Conservation (phyloP, 352 stramenopile species). For the Phytopythium ostracodes region DNA sequence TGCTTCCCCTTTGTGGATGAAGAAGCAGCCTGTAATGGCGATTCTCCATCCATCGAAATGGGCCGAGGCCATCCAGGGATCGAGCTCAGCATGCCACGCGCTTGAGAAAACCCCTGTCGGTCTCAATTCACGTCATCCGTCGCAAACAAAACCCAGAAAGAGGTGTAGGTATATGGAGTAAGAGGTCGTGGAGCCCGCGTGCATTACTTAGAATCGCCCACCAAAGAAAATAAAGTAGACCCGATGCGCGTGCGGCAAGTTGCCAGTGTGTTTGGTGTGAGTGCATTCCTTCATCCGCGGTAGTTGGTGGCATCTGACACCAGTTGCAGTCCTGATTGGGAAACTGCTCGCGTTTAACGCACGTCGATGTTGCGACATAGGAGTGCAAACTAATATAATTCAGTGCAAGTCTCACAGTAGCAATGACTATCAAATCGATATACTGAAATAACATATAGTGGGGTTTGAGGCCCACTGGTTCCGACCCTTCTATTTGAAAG, state of each 20-base stretch:
- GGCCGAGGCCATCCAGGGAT: too few relatives aligned
- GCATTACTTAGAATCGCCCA: not conserved
- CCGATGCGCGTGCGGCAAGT: too few relatives aligned
- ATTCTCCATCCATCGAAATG: too few relatives aligned
- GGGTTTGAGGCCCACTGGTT: not conserved
- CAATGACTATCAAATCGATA: not conserved
- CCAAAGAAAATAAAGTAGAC: not conserved
- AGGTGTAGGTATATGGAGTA: not conserved
- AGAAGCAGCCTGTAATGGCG: not conserved
- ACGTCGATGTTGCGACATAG: not conserved
- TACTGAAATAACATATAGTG: not conserved
- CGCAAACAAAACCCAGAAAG: too few relatives aligned
- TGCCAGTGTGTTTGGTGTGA: too few relatives aligned
- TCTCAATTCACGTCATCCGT: too few relatives aligned
- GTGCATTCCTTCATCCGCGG: not conserved
- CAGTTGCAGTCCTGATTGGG: not conserved
- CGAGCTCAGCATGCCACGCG: too few relatives aligned
- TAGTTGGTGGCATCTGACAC: not conserved
- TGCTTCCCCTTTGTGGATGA: constrained; percentile 11
- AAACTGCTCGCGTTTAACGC: not conserved
- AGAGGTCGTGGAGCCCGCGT: not conserved
- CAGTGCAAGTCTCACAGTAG: not conserved
- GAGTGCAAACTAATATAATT: not conserved
- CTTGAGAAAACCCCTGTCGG: not conserved
- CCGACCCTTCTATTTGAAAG: constrained; percentile 12